Evolutionary conservation across 2,329 filamentous ascomycete species (phyloP).

Genomic region (Madurella mycetomatis): DNA sequence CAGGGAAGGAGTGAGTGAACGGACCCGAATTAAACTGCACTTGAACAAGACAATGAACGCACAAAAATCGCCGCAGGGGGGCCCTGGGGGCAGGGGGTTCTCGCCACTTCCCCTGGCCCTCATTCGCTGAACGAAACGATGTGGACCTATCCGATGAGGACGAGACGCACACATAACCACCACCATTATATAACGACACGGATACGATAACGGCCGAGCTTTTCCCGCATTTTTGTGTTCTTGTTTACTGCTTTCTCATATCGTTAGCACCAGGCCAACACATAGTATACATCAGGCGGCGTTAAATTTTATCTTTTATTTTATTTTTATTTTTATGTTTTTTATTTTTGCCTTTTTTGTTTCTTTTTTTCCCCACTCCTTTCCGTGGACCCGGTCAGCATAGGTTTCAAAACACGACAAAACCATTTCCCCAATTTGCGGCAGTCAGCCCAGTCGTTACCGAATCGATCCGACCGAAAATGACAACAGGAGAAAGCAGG

Average conservation of each 20-base stretch:
- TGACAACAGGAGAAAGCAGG: not conserved
- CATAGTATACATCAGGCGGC: not conserved
- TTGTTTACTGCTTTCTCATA: not conserved
- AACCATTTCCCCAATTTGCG: not conserved
- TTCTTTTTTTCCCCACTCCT: too few relatives aligned
- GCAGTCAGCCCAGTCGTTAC: not conserved
- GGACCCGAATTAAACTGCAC: not conserved
- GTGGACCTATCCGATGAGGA: too few relatives aligned
- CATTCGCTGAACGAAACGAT: not conserved
- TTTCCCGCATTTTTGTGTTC: not conserved
- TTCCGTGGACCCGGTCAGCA: too few relatives aligned
- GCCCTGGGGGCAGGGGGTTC: not conserved
- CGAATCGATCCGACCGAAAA: not conserved
- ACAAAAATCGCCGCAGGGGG: too few relatives aligned
- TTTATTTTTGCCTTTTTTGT: too few relatives aligned
- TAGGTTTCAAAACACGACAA: too few relatives aligned
- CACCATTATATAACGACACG: constrained; percentile 1
- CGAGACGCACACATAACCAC: too few relatives aligned
- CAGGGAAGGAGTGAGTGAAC: not conserved
- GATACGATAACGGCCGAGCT: not conserved
- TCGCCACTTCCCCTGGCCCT: not conserved
- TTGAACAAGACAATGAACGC: not conserved
- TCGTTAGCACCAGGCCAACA: not conserved
- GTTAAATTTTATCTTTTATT: not conserved
- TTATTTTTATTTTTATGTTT: too few relatives aligned